Evolutionary conservation across 2,329 filamentous ascomycete genomes (phyloP).

Genomic region (Microdochium trichocladiopsis): DNA sequence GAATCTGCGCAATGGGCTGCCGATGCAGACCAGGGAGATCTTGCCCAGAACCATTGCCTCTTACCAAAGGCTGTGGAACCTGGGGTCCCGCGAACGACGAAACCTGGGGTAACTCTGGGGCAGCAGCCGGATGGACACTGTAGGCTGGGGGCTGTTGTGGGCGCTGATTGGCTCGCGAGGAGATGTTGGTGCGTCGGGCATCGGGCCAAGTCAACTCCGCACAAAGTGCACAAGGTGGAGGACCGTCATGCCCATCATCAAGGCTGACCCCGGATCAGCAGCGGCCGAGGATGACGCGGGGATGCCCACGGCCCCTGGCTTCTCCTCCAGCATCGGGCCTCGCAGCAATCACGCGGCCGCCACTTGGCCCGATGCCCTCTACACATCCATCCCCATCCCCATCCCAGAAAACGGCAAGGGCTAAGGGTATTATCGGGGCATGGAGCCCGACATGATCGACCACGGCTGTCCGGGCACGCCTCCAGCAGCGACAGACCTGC

Average conservation of each 20-base stretch:
- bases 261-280: no score
- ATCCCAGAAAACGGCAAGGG: no score
- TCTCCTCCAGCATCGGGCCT: not conserved
- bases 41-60: no score
- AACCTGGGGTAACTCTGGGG: not conserved
- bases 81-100: no score
- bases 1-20: no score
- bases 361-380: slow-evolving; percentile 13
- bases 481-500: not conserved
- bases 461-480: no score
- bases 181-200: not conserved
- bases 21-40: no score
- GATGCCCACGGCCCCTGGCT: not conserved
- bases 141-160: no score
- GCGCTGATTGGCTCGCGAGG: not conserved
- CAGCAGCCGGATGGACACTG: not conserved
- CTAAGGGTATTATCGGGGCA: no score
- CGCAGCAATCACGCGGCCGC: slow-evolving; percentile 2
- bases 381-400: not conserved
- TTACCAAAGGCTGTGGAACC: no score
- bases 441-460: no score
- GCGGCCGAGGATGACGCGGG: not conserved
- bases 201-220: not conserved
- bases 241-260: no score
- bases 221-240: not conserved